Percentiles rank a stretch among this genome's conserved stretches.
These are phyloP conservation scores for Magnolia kwangsiensis DNA, from an alignment of 164 flowering plant genomes.

Conservation along the genomic window DNA sequence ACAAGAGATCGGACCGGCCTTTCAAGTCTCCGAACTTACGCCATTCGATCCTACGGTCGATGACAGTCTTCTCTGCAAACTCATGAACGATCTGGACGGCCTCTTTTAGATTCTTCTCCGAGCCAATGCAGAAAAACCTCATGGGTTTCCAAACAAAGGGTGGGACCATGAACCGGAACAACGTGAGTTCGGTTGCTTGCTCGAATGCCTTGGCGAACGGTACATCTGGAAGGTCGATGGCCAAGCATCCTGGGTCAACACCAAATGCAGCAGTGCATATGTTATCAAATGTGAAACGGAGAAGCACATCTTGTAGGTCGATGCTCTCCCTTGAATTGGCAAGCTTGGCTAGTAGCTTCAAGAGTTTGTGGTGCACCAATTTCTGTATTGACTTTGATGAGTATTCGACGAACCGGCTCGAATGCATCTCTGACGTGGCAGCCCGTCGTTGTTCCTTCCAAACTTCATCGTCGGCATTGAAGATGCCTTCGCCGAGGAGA, in stretches of 20 bases:
- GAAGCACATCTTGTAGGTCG: constrained; percentile 62
- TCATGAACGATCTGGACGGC: constrained; percentile 34
- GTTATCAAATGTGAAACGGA: constrained; percentile 68
- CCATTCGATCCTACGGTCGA: constrained; percentile 29
- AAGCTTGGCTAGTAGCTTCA: constrained; percentile 31
- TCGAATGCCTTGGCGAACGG: constrained; percentile 74
- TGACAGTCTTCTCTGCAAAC: constrained; percentile 49
- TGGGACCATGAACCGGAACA: constrained; percentile 50
- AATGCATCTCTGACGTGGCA: constrained; percentile 57
- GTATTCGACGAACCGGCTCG: constrained; percentile 40
- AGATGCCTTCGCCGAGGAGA: constrained; percentile 73
- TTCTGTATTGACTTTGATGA: constrained; percentile 33
- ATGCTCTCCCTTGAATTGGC: constrained; percentile 20
- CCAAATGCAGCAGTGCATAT: constrained; percentile 62
- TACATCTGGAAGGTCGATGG: constrained; percentile 37
- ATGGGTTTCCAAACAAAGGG: constrained; percentile 57
- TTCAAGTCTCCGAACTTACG: constrained; percentile 19
- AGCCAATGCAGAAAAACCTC: constrained; percentile 25
- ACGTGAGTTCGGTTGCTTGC: constrained; percentile 46
- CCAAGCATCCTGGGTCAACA: constrained; percentile 53
- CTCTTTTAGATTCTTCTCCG: constrained; percentile 21
- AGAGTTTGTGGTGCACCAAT: constrained; percentile 45
- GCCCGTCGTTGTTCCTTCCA: constrained; percentile 62
- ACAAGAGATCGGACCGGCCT: constrained; percentile 44
- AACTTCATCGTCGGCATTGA: constrained; percentile 57